Evolutionary conservation across 306 rosid genomes (phyloP), one percentile per base, ranked within the genome.

Genomic region (Castanopsis chinensis): DNA sequence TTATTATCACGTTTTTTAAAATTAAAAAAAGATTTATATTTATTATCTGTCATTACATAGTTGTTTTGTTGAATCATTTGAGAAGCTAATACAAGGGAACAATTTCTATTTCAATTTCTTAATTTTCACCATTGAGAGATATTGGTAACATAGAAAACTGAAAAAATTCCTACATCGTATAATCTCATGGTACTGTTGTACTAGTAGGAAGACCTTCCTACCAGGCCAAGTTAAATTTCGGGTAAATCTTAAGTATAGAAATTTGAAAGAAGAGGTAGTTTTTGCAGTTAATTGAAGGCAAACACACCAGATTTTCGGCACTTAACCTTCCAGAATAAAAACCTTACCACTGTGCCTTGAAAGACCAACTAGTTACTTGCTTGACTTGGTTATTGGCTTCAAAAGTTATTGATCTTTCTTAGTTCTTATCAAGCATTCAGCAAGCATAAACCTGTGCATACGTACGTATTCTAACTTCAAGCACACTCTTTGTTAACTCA

Each of bases 401-500:
- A 20, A 27, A 55, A 30, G 14, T 71, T 72, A 14, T 35, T 17
- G 15, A 17, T 77, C 14, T 76, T 32, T 49, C n/a, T 57, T 65
- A n/a, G 21, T 7, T 67, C 12, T 20, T 51, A 27, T 58, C 79
- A 37, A 43, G 15, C 67, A 52, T 64, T 58, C 32, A 60, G 5
- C 17, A 13, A 45, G 73, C 60, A 33, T 59, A 20, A 69, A 27
- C 71, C 49, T 65, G 25, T 53, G 57, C 28, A 9, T 4, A 28
- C 7, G 4, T 49, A 49, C 53, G 1, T 32, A 8, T 78, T 74
- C 2, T 71, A 23, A 55, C 37, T 35, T 55, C 33, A 28, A 52
- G 57, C 15, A 59, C 64, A 63, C 41, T 53, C 12, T 61, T 72
- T 71, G 43, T 80, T 78, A 20, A 73, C 27, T 67, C 80, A 25